These are phyloP conservation scores for Emydomyces testavorans DNA, from an alignment of 2,329 filamentous ascomycete species.

Conservation along the genomic window DNA sequence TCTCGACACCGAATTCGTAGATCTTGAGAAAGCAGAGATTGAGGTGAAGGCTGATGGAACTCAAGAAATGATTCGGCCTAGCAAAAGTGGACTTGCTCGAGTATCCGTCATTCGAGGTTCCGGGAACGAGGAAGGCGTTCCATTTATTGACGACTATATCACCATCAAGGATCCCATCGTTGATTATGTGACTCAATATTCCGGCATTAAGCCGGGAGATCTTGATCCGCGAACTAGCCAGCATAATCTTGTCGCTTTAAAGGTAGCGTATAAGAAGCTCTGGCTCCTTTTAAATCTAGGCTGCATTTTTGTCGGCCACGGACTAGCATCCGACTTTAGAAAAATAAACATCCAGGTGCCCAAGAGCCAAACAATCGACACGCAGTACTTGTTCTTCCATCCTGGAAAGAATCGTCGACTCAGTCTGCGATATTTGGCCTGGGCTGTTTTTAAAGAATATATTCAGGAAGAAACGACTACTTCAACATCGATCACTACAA, in stretches of 20 bases:
- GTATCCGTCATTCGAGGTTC: constrained; percentile 76
- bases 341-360: constrained; percentile 97
- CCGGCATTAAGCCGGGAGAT: constrained; percentile 76
- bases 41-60: constrained; percentile 92
- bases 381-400: constrained; percentile 81
- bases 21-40: constrained; percentile 83
- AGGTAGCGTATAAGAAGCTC: constrained; percentile 92
- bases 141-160: constrained; percentile 97
- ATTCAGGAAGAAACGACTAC: constrained; percentile 60
- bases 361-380: constrained; percentile 81
- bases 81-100: constrained; percentile 80
- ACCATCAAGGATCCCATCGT: constrained; percentile 80
- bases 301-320: constrained; percentile 87
- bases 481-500: constrained; percentile 7
- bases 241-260: constrained; percentile 76
- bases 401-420: constrained; percentile 71
- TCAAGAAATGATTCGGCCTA: constrained; percentile 81
- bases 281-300: constrained; percentile 94
- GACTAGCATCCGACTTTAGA: constrained; percentile 87
- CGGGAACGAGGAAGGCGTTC: constrained; percentile 64
- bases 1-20: constrained; percentile 92
- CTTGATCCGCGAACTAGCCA: constrained; percentile 65
- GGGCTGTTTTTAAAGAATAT: constrained; percentile 80
- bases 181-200: constrained; percentile 90
- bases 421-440: constrained; percentile 80